These are phyloP conservation scores for Fraxinus excelsior DNA, from an alignment of 257 asterid genomes.

Conservation along the genomic window DNA sequence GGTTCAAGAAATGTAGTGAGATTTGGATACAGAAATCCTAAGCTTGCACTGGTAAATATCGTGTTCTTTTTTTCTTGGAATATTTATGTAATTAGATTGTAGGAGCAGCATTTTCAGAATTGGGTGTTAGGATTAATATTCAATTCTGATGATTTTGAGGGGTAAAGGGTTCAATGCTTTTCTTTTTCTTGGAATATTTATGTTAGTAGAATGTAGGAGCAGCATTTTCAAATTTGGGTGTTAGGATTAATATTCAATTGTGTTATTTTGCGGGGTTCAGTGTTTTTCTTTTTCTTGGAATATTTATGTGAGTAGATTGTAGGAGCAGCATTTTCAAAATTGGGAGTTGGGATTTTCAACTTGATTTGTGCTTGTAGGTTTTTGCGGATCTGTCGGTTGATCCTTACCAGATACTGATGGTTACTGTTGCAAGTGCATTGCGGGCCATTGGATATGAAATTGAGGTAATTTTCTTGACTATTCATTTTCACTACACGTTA, in stretches of 20 bases:
- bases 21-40: constrained; percentile 68
- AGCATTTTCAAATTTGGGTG: neutral
- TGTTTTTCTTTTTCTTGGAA: neutral
- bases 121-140: constrained; percentile 14
- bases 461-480: constrained; percentile 56
- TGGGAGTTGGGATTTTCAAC: neutral
- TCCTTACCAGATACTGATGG: constrained; percentile 84
- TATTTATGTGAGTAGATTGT: neutral
- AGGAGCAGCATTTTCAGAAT: constrained; percentile 19
- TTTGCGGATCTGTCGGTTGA: constrained; percentile 81
- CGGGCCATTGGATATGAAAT: constrained; percentile 77
- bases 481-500: too few relatives aligned
- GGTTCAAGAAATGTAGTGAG: constrained; percentile 48
- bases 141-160: neutral
- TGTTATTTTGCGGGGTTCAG: neutral
- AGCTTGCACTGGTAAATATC: constrained; percentile 71
- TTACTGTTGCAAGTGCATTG: constrained; percentile 70
- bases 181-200: neutral
- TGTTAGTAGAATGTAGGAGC: neutral
- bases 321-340: neutral
- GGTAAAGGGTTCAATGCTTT: neutral
- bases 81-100: neutral
- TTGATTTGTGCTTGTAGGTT: constrained; percentile 48
- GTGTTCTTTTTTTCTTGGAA: neutral
- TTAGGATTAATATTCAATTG: neutral